Evolutionary conservation across 768 basidiomycete species (phyloP).

Genomic region (Suillus subaureus): DNA sequence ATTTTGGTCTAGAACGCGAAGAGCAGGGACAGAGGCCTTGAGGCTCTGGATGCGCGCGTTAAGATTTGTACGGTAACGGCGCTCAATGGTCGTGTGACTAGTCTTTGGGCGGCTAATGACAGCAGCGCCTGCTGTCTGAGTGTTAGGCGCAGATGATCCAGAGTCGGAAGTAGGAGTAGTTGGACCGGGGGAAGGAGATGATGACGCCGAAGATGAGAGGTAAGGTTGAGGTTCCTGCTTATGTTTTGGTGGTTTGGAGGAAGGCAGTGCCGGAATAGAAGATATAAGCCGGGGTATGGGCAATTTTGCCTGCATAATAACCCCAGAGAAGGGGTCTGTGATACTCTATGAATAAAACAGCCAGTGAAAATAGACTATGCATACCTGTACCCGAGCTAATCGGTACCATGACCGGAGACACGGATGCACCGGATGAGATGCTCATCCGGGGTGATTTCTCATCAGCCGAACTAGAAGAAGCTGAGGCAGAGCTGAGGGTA

Average conservation of each 20-base stretch:
- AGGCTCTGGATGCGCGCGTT: slow-evolving; percentile 85
- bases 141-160: slow-evolving; percentile 17
- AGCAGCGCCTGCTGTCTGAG: neutral
- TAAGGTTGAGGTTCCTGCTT: slow-evolving; percentile 16
- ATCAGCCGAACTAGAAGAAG: slow-evolving; percentile 26
- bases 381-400: slow-evolving; percentile 20
- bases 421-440: slow-evolving; percentile 37
- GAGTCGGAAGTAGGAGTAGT: slow-evolving; percentile 25
- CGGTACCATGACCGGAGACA: slow-evolving; percentile 50
- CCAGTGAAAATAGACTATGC: too few relatives aligned
- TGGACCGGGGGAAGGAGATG: slow-evolving; percentile 45
- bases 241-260: slow-evolving; percentile 34
- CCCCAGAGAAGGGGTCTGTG: slow-evolving; percentile 5
- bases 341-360: neutral
- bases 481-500: slow-evolving; percentile 35
- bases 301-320: slow-evolving; percentile 40
- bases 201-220: slow-evolving; percentile 34
- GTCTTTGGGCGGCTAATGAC: slow-evolving; percentile 66
- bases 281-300: slow-evolving; percentile 53
- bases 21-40: slow-evolving; percentile 79
- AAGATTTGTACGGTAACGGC: slow-evolving; percentile 85
- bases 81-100: slow-evolving; percentile 87
- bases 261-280: slow-evolving; percentile 45
- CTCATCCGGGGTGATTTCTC: slow-evolving; percentile 27
- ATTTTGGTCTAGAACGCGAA: slow-evolving; percentile 72